Base-by-base conservation (phyloP, 805 yeast genomes). In the Yarrowia alimentaria region DNA sequence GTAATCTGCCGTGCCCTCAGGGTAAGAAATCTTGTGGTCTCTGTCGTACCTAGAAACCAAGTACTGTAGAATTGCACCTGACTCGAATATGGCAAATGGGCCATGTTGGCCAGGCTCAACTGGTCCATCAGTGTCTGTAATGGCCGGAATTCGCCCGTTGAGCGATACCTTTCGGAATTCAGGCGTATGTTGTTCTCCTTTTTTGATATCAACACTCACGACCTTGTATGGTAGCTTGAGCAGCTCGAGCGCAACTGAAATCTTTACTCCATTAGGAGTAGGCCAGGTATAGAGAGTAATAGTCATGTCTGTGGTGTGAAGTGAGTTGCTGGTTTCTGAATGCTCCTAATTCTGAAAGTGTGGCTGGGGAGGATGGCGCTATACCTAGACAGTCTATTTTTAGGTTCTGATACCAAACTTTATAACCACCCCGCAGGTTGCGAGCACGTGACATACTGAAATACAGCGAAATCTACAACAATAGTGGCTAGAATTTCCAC, bases 101-200 rank as follows among this genome's bases (percentile, higher is more conserved):
- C 10, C 25, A 22, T 22, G 7, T 8, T 10, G 7, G 10, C 25
- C 25, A 8, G 35, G 35, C 5, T 72, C 51, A 4, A 57, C 53
- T 42, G 64, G 61, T 28, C 61, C 66, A 10, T 54, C 45, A 7
- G 54, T 56, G 14, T 52, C 52, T 24, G 61, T 68, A 21, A 82
- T 63, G 0, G 80, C 71, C 22, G 88, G 87, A 49, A 82, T 76
- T 58, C 79, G 68, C 6, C 87, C 85, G 58, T 81, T 80, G 16
- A 82, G 80, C 61, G 80, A 79, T 59, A 78, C 62, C 50, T 74
- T 68, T 38, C 78, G 60, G 57, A 69, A 81, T 81, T 82, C 77
- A 6, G 71, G 76, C 55, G 75, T 74, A 58, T 80, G 80, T 53
- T 79, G 81, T 30, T 64, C 77, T 32, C 66, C 64, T 13, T 62